Conservation (phyloP, 2,329 filamentous ascomycete genomes). For the Alternaria arbusti region DNA sequence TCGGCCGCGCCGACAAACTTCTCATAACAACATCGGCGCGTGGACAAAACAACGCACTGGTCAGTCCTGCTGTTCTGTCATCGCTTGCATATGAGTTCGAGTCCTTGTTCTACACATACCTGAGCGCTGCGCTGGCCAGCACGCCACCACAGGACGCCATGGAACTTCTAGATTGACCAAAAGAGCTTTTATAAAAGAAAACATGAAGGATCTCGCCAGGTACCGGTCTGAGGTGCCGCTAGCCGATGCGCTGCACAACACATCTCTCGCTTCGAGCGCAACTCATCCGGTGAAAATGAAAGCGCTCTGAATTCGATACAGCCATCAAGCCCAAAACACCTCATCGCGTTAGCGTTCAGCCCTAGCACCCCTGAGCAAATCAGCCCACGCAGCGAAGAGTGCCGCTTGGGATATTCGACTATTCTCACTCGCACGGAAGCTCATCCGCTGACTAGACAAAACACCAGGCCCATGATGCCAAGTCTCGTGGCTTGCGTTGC, state of each 20-base stretch:
- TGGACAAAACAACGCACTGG: not conserved
- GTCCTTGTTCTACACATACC: not conserved
- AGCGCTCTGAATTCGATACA: slow-evolving; percentile 13
- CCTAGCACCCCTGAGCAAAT: not conserved
- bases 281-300: not conserved
- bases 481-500: slow-evolving; percentile 1
- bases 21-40: not conserved
- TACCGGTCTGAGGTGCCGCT: not conserved
- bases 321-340: slow-evolving; percentile 1
- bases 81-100: not conserved
- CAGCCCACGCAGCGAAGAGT: not conserved
- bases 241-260: not conserved
- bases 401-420: slow-evolving; percentile 1
- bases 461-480: not conserved
- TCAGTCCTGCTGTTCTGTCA: not conserved
- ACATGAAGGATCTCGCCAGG: not conserved
- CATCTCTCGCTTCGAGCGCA: not conserved
- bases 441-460: not conserved
- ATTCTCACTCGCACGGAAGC: slow-evolving; percentile 1
- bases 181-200: not conserved
- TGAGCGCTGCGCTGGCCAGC: not conserved
- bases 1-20: not conserved
- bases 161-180: not conserved
- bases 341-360: slow-evolving; percentile 3
- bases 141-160: not conserved